These are phyloP conservation scores for Fusarium virguliforme DNA, from an alignment of 2,329 filamentous ascomycete species.

Conservation along the genomic window DNA sequence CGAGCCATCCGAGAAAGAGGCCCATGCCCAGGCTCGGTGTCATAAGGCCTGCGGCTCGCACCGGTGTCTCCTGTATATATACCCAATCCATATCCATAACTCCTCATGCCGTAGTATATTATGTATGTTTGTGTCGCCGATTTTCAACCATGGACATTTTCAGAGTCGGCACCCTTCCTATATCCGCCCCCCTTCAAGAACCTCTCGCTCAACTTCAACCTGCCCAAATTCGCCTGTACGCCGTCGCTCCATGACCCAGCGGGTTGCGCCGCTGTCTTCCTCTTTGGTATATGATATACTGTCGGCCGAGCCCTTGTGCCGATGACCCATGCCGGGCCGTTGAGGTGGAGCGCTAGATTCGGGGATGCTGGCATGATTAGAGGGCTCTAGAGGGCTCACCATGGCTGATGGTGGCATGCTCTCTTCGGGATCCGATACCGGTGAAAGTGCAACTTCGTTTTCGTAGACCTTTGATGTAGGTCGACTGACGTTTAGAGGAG, in stretches of 20 bases:
- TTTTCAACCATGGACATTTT: slow-evolving; percentile 27
- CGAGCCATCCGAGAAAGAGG: slow-evolving; percentile 14
- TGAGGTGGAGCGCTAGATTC: slow-evolving; percentile 32
- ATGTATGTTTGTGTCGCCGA: slow-evolving; percentile 22
- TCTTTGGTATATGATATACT: slow-evolving; percentile 81
- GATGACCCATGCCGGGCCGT: slow-evolving; percentile 59
- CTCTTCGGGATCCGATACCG: slow-evolving; percentile 39
- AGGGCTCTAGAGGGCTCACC: slow-evolving; percentile 45
- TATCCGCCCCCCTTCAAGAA: slow-evolving; percentile 72
- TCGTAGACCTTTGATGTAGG: slow-evolving; percentile 32
- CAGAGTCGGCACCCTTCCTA: slow-evolving; percentile 45
- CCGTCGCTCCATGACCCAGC: slow-evolving; percentile 80
- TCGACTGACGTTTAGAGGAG: slow-evolving; percentile 28
- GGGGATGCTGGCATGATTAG: slow-evolving; percentile 32
- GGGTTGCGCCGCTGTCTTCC: slow-evolving; percentile 70
- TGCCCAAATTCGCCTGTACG: slow-evolving; percentile 77
- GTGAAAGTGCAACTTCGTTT: slow-evolving; percentile 46
- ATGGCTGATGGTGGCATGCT: slow-evolving; percentile 39
- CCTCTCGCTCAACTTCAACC: slow-evolving; percentile 76
- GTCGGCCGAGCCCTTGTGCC: slow-evolving; percentile 72
- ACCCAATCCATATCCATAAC: slow-evolving; percentile 37
- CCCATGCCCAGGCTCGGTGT: slow-evolving; percentile 14
- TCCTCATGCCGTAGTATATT: slow-evolving; percentile 33
- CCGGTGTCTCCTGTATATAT: slow-evolving; percentile 36
- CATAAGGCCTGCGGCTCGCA: slow-evolving; percentile 25